phyloP scores from a whole-genome alignment of 495 filamentous ascomycete species.

The Neurospora tetrasperma region DNA sequence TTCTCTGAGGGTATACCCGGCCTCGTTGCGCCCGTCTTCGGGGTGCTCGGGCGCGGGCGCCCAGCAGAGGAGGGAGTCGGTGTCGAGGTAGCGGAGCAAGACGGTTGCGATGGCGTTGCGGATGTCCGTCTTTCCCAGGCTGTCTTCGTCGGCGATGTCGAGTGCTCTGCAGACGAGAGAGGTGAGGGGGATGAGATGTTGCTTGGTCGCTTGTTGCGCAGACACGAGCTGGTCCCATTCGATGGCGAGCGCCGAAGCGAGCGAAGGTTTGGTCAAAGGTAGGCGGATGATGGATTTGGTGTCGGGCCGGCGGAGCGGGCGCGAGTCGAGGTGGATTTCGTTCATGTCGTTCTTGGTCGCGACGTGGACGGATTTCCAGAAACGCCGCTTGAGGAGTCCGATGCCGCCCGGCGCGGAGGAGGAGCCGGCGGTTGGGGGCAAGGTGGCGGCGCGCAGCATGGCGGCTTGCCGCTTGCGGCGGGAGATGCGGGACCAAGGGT shows the following conservation, averaged over 20 bases:
- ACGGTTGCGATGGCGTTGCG: constrained; percentile 52
- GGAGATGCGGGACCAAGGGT: constrained; percentile 38
- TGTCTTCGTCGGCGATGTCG: constrained; percentile 62
- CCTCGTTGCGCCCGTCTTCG: constrained; percentile 8
- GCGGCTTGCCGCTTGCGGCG: constrained; percentile 44
- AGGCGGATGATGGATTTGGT: constrained; percentile 55
- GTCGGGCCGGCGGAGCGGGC: constrained; percentile 66
- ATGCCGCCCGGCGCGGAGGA: constrained; percentile 1
- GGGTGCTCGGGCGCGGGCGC: constrained; percentile 43
- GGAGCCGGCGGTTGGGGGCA: background rate
- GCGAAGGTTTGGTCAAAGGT: constrained; percentile 63
- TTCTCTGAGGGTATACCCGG: constrained; percentile 50
- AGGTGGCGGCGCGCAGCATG: constrained; percentile 29
- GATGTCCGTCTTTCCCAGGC: constrained; percentile 18
- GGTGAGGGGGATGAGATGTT: constrained; percentile 84
- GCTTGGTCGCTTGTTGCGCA: constrained; percentile 62
- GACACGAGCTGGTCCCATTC: constrained; percentile 86
- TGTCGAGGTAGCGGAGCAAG: constrained; percentile 77
- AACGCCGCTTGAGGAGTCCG: constrained; percentile 54
- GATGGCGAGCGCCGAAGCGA: constrained; percentile 76
- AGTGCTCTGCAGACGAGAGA: constrained; percentile 69
- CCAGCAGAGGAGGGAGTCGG: constrained; percentile 91
- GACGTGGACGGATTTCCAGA: constrained; percentile 75
- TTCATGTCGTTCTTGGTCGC: constrained; percentile 27
- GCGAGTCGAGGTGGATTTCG: constrained; percentile 67